Conservation (phyloP, 148 eudicot species). For the Vaccinium macrocarpon region DNA sequence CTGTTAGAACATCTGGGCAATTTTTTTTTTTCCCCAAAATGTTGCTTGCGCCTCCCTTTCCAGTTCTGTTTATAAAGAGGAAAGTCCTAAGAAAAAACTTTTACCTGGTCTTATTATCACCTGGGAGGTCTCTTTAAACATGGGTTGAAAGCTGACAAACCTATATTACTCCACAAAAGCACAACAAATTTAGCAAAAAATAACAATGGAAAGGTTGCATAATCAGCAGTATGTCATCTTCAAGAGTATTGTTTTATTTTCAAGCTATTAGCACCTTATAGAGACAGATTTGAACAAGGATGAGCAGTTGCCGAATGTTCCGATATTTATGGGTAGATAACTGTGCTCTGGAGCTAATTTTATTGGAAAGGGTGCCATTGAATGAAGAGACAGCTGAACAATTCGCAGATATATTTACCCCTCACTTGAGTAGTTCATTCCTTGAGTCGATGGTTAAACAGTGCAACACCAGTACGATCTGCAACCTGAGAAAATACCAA, state of each 20-base stretch:
- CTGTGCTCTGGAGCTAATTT: conserved; percentile 70
- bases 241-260: too few relatives aligned
- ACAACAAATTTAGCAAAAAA: neutral
- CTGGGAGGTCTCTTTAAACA: conserved; percentile 55
- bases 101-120: conserved; percentile 39
- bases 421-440: conserved; percentile 53
- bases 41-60: neutral
- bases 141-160: conserved; percentile 41
- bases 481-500: conserved; percentile 37
- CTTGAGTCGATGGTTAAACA: conserved; percentile 43
- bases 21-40: neutral
- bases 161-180: conserved; percentile 13
- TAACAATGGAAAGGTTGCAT: neutral
- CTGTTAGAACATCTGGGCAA: neutral
- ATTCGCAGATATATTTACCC: conserved; percentile 3
- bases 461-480: conserved; percentile 47
- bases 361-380: conserved; percentile 65
- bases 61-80: neutral
- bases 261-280: conserved; percentile 16
- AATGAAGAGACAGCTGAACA: conserved; percentile 59
- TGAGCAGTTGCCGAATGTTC: conserved; percentile 69
- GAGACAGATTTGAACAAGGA: conserved; percentile 46
- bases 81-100: neutral
- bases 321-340: conserved; percentile 58
- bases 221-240: neutral